A percentile compares a stretch with the other conserved stretches of the same genome.
Evolutionary conservation across 495 filamentous ascomycete species (phyloP).

Genomic region (Xylaria sp.): DNA sequence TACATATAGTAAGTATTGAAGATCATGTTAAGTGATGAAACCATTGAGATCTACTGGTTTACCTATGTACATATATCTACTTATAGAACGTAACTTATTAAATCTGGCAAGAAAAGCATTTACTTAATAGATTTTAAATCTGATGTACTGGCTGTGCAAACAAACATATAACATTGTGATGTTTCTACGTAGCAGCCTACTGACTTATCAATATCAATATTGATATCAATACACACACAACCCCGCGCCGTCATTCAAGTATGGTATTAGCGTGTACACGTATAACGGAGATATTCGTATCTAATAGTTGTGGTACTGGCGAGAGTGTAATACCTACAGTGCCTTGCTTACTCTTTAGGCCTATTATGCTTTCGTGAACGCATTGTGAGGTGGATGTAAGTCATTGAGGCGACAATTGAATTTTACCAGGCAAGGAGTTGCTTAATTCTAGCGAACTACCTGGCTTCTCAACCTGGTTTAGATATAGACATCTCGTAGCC

Average conservation of each 20-base stretch:
- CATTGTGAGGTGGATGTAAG: neutral
- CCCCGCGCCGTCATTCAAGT: no score
- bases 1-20: no score
- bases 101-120: neutral
- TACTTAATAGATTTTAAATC: neutral
- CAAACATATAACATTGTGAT: neutral
- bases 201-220: no score
- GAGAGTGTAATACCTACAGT: neutral
- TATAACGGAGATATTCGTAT: neutral
- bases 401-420: neutral
- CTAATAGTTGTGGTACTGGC: neutral
- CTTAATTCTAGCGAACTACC: neutral
- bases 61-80: no score
- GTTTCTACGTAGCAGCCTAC: neutral
- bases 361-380: neutral
- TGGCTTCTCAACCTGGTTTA: neutral
- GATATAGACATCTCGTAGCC: neutral
- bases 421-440: neutral
- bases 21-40: no score
- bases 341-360: neutral
- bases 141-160: neutral
- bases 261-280: neutral
- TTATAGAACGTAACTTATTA: no score
- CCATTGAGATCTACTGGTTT: neutral
- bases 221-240: no score